These are phyloP conservation scores for Recurvomyces mirabilis DNA, from an alignment of 495 filamentous ascomycete species.

Conservation along the genomic window DNA sequence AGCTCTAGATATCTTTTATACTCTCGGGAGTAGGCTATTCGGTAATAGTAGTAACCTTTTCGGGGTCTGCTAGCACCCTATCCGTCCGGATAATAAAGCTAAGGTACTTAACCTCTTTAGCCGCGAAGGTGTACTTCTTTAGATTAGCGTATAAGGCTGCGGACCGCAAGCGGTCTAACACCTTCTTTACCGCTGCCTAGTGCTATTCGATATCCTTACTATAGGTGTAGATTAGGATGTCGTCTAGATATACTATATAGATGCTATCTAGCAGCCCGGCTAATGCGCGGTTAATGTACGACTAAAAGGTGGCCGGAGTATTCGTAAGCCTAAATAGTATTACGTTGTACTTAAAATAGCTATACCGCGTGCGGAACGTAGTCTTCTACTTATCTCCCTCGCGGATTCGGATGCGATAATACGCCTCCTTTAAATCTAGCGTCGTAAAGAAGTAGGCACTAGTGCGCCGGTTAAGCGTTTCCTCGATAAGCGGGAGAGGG, in stretches of 20 bases:
- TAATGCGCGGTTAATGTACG: conserved; percentile 17
- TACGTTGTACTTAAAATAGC: conserved; percentile 19
- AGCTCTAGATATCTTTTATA: conserved; percentile 20
- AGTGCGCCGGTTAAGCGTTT: conserved; percentile 5
- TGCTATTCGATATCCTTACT: conserved; percentile 8
- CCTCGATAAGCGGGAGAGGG: conserved; percentile 18
- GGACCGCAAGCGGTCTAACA: conserved; percentile 5
- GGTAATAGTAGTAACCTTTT: conserved; percentile 11
- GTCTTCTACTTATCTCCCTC: conserved; percentile 22
- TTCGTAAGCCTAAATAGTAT: conserved; percentile 23
- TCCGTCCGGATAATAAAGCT: conserved; percentile 14
- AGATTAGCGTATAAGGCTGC: conserved; percentile 4
- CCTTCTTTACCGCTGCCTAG: neutral
- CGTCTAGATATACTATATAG: conserved; percentile 19
- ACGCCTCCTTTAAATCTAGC: conserved; percentile 16
- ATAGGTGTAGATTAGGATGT: conserved; percentile 20
- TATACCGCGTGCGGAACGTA: conserved; percentile 20
- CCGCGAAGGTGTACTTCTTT: conserved; percentile 14
- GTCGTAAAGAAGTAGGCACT: neutral
- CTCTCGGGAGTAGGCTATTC: conserved; percentile 18
- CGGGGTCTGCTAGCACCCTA: conserved; percentile 18
- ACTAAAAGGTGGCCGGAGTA: conserved; percentile 21
- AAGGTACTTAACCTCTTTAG: conserved; percentile 5
- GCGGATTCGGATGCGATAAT: conserved; percentile 15
- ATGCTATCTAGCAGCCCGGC: conserved; percentile 7